Evolutionary conservation across 148 eudicot species (phyloP), one percentile per base, ranked within the genome.

Genomic region (Persicaria tinctoria): DNA sequence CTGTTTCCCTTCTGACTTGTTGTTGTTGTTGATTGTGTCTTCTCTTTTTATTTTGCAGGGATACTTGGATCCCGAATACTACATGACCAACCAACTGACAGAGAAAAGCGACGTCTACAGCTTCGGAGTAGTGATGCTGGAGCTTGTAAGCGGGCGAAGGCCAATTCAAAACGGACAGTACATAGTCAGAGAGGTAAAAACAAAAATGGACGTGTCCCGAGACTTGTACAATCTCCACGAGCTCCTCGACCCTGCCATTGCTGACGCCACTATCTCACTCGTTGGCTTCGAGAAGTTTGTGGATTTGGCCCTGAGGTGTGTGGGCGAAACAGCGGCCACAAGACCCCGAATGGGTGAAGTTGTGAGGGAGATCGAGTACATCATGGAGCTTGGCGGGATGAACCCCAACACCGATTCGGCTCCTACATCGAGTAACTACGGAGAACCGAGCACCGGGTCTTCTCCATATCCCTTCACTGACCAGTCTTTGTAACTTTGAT

Each of bases 41-140:
- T 51, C 20, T 78, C 5, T 13, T 45, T 66, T 38, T 4, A 18
- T 75, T 23, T 4, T 78, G 79, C 70, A 92, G 97, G 97, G 97
- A 57, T 91, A 89, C 79, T 51, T 91, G 84, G 97, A 91, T 80
- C 97, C 97, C 5, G 97, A 91, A 82, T 91, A 91, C 71, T 91
- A 82, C 86, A 86, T 90, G 95, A 88, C 97, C 4, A 86, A 85
- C 57, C 89, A 89, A 44, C 62, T 91, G 51, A 91, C 93, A 0
- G 93, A 91, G 75, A 91, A 91, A 83, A 91, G 97, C 63, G 97
- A 91, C 9, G 91, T 91, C 46, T 91, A 87, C 77, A 86, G 93
- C 82, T 91, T 85, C 23, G 97, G 93, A 18, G 89, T 91, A 9
- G 83, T 91, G 47, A 75, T 91, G 82, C 78, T 91, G 10, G 97